Base-by-base conservation (phyloP, 2,329 filamentous ascomycete species). In the Aschersonia sp. region DNA sequence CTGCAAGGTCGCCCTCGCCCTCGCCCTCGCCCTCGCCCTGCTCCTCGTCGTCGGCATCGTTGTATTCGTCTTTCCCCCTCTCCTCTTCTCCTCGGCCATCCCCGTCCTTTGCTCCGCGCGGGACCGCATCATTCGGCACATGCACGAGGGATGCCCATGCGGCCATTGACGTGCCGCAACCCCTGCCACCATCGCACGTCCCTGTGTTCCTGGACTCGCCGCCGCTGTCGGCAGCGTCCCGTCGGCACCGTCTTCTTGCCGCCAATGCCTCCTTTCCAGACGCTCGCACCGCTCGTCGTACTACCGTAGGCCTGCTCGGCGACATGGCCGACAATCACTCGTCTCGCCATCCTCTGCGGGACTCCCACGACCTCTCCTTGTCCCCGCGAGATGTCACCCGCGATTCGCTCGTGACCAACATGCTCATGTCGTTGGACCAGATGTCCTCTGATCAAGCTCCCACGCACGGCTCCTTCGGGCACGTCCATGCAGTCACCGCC, bases 321-420 rank as follows among this genome's bases (percentile, higher is more conserved):
- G 52, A 48, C 49, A 61, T 61, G 59, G 51, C 57, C 44, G 57
- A 59, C 47, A 54, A 54, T 43, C 51, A 50, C 43, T 44, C 51
- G 45, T 49, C 57, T 43, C 51, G 53, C 53, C 59, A 53, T 55
- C 60, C 63, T 44, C 30, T 32, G 48, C 69, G 75, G 54, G 82
- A 89, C 66, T 88, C 84, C 45, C 89, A 96, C 71, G 89, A 95
- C 63, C 74, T 96, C 52, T 89, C 86, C 50, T 74, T 94, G 57
- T 82, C 82, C 46, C 79, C 84, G 45, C 74, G 82, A 51, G 79
- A 86, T 61, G 80, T 86, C 53, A 87, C 85, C 41, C 81, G 91
- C 55, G 87, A 94, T 60, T 96, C 89, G 38, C 81, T 98, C 55
- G 88, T 98, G 51, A 85, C 92, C 65, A 94, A 96, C 65, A 92